Conservation (phyloP, 345 rosid species). For the Syzygium jambos region DNA sequence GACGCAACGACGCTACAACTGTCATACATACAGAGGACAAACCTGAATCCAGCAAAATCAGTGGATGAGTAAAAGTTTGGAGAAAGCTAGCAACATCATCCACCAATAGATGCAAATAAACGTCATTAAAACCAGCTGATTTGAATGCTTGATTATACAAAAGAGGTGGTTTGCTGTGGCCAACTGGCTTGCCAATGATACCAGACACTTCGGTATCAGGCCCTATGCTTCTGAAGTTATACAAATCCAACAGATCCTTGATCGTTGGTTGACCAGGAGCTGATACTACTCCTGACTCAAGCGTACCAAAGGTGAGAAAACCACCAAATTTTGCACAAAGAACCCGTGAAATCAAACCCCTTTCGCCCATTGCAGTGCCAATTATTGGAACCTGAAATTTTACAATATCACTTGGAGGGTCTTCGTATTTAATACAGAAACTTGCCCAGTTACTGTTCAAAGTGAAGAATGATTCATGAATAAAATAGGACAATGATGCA, state of each 20-base stretch:
- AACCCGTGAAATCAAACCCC: constrained; percentile 81
- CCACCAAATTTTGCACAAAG: constrained; percentile 92
- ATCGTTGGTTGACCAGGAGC: constrained; percentile 95
- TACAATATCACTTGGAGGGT: background rate
- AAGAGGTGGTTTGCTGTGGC: constrained; percentile 90
- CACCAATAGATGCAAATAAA: constrained; percentile 68
- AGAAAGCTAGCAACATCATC: constrained; percentile 70
- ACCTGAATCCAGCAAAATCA: constrained; percentile 96
- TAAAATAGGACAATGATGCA: background rate
- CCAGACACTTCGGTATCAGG: constrained; percentile 90
- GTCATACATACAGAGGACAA: background rate
- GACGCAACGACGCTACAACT: background rate
- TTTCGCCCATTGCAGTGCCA: constrained; percentile 90
- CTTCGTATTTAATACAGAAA: background rate
- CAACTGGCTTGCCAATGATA: constrained; percentile 85
- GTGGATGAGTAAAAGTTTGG: constrained; percentile 64
- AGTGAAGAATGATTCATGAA: background rate
- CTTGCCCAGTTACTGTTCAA: background rate
- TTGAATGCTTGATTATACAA: constrained; percentile 85
- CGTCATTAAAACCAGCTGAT: constrained; percentile 72
- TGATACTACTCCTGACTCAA: constrained; percentile 69
- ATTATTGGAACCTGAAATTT: constrained; percentile 70
- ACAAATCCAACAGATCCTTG: constrained; percentile 61
- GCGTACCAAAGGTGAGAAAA: constrained; percentile 81
- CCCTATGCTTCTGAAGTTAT: constrained; percentile 72